Percentiles rank a stretch among this genome's conserved stretches.
phyloP scores from a whole-genome alignment of 192 early-diverging fungal genomes.

The Kappamyces sp. region DNA sequence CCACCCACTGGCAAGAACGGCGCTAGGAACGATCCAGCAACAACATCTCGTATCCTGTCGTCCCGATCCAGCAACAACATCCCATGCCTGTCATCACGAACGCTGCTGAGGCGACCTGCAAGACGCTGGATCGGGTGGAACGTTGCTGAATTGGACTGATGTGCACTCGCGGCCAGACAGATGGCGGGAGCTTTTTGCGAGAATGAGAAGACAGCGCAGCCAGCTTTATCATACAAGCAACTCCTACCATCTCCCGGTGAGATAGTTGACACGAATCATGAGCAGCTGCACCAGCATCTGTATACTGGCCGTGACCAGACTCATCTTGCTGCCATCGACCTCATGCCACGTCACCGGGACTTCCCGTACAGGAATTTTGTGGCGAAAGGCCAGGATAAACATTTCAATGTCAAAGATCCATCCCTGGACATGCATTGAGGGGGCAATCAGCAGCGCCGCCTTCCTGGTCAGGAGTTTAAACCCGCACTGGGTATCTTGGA shows the following conservation, averaged over 20 bases:
- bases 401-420: constrained; percentile 99
- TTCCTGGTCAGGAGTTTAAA: constrained; percentile 89
- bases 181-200: too few species aligned
- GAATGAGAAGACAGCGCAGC: too few species aligned
- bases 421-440: constrained; percentile 88
- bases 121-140: too few species aligned
- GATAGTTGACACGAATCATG: constrained; percentile 78
- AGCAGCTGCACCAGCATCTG: constrained; percentile 86
- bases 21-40: too few species aligned
- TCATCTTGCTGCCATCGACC: constrained; percentile 91
- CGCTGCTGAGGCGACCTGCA: too few species aligned
- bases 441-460: constrained; percentile 71
- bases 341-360: constrained; percentile 96
- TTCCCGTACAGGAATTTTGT: constrained; percentile 73
- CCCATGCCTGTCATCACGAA: too few species aligned
- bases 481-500: constrained; percentile 96
- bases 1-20: too few species aligned
- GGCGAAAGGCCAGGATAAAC: constrained; percentile 70
- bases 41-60: too few species aligned
- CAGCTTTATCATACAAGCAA: too few species aligned
- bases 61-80: too few species aligned
- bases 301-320: constrained; percentile 78
- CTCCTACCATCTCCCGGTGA: constrained; percentile 68
- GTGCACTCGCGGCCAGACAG: too few species aligned
- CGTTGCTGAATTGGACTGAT: too few species aligned